Percentiles rank a stretch among this genome's conserved stretches.
Evolutionary conservation across 2,329 filamentous ascomycete species (phyloP).

Genomic region (Chalaropsis thielavioides): DNA sequence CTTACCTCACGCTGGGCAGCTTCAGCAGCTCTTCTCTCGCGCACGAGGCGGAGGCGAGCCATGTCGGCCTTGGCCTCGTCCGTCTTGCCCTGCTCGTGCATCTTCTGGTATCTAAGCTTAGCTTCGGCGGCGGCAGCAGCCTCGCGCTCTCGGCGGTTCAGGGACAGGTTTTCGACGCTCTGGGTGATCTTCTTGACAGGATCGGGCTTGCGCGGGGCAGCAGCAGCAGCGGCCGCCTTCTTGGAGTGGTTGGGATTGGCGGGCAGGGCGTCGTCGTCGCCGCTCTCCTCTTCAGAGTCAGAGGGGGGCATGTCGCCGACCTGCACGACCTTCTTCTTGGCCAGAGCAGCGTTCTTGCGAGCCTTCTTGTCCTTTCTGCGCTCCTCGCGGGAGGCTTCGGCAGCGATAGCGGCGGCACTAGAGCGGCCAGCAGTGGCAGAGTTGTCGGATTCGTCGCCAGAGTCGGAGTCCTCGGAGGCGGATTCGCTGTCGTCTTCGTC

Average conservation of each 20-base stretch:
- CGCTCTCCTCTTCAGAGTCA: slow-evolving; percentile 37
- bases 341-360: slow-evolving; percentile 78
- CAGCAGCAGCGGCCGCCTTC: slow-evolving; percentile 42
- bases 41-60: slow-evolving; percentile 65
- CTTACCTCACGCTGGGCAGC: slow-evolving; percentile 65
- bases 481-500: slow-evolving; percentile 31
- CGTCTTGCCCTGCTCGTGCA: slow-evolving; percentile 91
- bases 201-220: slow-evolving; percentile 38
- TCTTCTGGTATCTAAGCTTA: slow-evolving; percentile 78
- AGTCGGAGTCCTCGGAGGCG: slow-evolving; percentile 33
- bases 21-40: slow-evolving; percentile 74
- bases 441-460: slow-evolving; percentile 37
- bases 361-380: slow-evolving; percentile 79
- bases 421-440: slow-evolving; percentile 34
- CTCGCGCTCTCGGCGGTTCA: slow-evolving; percentile 46
- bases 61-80: slow-evolving; percentile 86
- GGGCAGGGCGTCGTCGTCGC: slow-evolving; percentile 48
- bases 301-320: slow-evolving; percentile 76
- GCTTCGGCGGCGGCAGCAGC: slow-evolving; percentile 75
- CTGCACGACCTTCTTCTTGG: slow-evolving; percentile 57
- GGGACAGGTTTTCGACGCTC: slow-evolving; percentile 39
- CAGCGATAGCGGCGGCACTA: slow-evolving; percentile 34
- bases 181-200: slow-evolving; percentile 38
- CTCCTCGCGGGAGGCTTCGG: slow-evolving; percentile 58
- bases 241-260: slow-evolving; percentile 79